Conservation (phyloP, 169 alveolate species). For the Babesia sp. region DNA sequence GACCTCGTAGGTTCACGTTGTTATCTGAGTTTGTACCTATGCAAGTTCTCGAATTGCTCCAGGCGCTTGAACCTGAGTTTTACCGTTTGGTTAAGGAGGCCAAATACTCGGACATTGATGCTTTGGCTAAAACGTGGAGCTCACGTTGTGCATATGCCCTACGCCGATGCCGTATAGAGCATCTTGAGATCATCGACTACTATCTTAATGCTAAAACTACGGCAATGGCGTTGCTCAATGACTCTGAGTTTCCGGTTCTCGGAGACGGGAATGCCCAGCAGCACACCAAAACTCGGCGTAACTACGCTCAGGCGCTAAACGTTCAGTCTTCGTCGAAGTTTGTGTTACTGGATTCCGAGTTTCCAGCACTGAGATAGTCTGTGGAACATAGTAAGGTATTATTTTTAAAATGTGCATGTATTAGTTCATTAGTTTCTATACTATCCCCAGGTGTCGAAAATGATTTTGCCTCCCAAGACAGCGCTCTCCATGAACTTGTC, state of each 20-base stretch:
- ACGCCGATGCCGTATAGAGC: constrained; percentile 55
- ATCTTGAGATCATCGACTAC: constrained; percentile 58
- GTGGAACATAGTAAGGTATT: neutral
- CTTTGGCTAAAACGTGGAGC: constrained; percentile 51
- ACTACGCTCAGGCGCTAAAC: constrained; percentile 58
- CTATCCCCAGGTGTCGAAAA: constrained; percentile 65
- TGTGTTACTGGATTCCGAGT: constrained; percentile 51
- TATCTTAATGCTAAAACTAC: constrained; percentile 48
- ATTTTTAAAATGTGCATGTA: neutral
- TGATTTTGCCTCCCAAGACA: constrained; percentile 39
- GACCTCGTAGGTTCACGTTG: constrained; percentile 35
- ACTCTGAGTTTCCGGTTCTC: constrained; percentile 55
- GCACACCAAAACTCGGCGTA: constrained; percentile 14
- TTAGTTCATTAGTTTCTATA: neutral
- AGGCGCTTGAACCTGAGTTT: constrained; percentile 68
- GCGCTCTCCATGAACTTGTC: constrained; percentile 40
- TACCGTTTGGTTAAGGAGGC: constrained; percentile 57
- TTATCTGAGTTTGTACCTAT: constrained; percentile 61
- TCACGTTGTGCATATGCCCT: constrained; percentile 41
- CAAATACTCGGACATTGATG: constrained; percentile 7
- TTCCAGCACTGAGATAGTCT: constrained; percentile 48
- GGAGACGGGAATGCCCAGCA: constrained; percentile 11
- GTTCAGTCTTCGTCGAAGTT: constrained; percentile 7
- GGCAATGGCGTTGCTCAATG: constrained; percentile 51
- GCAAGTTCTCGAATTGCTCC: constrained; percentile 65